These are phyloP conservation scores for Metarhizium humberi DNA, from an alignment of 2,329 filamentous ascomycete species.

Conservation along the genomic window DNA sequence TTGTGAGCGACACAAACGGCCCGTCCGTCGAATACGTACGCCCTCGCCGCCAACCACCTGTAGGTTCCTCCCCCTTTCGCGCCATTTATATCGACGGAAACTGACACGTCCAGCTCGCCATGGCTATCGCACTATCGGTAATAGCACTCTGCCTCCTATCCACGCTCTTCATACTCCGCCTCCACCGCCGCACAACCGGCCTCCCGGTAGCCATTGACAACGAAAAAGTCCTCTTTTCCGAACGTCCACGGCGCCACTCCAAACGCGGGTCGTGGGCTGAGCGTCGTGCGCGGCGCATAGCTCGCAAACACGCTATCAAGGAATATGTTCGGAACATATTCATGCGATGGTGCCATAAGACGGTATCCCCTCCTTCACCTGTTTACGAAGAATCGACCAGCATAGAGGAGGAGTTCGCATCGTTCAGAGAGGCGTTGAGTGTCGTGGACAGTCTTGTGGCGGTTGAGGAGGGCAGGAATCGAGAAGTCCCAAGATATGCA, in stretches of 20 bases:
- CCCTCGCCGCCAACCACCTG: no score
- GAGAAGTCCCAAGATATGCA: neutral
- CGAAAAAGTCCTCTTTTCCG: no score
- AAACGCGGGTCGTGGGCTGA: no score
- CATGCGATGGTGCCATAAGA: no score
- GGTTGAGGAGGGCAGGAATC: conserved; percentile 27
- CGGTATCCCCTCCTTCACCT: neutral
- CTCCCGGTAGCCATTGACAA: no score
- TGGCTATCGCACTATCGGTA: conserved; percentile 15
- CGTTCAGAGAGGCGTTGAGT: conserved; percentile 35
- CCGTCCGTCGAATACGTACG: no score
- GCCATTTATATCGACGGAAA: neutral
- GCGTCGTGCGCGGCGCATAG: no score
- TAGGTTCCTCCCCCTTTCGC: no score
- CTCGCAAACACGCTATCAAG: no score
- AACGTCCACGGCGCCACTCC: no score
- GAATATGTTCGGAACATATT: conserved; percentile 4
- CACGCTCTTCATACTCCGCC: neutral
- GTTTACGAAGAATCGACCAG: neutral
- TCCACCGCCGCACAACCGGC: no score
- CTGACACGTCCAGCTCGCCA: conserved; percentile 6
- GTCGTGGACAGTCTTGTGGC: conserved; percentile 37
- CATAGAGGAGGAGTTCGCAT: conserved; percentile 40
- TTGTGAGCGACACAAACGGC: no score
- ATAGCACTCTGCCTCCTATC: conserved; percentile 17